Evolutionary conservation across 2,329 filamentous ascomycete genomes (phyloP).

Genomic region (Dactylonectria estremocensis): DNA sequence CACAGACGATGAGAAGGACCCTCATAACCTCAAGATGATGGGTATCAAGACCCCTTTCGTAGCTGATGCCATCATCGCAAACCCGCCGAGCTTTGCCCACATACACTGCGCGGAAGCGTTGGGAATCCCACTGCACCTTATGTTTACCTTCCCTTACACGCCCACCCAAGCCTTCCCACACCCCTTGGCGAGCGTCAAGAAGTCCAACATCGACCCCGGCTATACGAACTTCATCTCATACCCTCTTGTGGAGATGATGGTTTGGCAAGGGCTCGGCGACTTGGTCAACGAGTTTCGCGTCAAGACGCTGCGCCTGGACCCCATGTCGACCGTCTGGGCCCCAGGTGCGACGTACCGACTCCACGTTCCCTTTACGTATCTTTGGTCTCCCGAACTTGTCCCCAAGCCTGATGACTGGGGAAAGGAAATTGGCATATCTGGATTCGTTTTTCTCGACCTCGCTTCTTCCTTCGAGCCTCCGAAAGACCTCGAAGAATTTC

Average conservation of each 20-base stretch:
- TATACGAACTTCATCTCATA: constrained; percentile 88
- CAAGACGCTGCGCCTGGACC: constrained; percentile 78
- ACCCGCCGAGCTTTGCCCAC: constrained; percentile 84
- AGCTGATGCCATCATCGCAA: constrained; percentile 87
- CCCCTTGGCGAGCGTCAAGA: constrained; percentile 82
- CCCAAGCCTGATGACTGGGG: constrained; percentile 80
- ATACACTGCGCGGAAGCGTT: constrained; percentile 85
- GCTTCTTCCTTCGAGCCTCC: constrained; percentile 74
- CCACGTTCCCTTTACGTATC: constrained; percentile 82
- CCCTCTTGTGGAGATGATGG: constrained; percentile 86
- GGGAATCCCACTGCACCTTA: constrained; percentile 84
- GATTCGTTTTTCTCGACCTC: constrained; percentile 83
- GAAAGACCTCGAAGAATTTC: constrained; percentile 67
- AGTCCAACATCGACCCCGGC: constrained; percentile 78
- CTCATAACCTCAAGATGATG: constrained; percentile 76
- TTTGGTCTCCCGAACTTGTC: constrained; percentile 77
- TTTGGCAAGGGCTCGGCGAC: constrained; percentile 91
- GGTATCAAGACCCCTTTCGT: constrained; percentile 73
- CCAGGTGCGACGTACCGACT: constrained; percentile 80
- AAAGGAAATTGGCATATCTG: constrained; percentile 79
- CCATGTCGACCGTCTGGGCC: constrained; percentile 83
- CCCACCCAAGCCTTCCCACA: constrained; percentile 84
- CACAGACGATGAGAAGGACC: constrained; percentile 75
- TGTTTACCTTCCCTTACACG: constrained; percentile 91
- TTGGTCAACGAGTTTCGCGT: constrained; percentile 82